These are phyloP conservation scores for Colletotrichum sp. DNA, from an alignment of 2,329 filamentous ascomycete species.

Conservation along the genomic window DNA sequence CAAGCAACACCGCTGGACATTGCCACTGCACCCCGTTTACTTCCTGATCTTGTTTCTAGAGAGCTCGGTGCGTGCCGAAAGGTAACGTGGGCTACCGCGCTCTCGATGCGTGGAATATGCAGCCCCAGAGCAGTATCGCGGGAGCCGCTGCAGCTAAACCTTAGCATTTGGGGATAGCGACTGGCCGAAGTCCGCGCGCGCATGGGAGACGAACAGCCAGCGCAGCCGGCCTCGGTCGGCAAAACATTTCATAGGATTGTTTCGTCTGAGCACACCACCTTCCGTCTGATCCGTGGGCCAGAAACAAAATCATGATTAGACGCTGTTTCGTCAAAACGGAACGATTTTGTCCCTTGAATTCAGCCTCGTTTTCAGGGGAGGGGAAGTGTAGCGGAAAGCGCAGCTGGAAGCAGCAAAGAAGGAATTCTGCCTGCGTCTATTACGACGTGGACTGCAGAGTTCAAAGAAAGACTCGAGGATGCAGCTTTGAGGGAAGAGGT, in stretches of 20 bases:
- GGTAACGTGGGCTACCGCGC: neutral
- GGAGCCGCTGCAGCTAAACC: neutral
- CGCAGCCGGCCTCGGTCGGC: neutral
- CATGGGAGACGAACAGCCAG: neutral
- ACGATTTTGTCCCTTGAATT: neutral
- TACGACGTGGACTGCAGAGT: neutral
- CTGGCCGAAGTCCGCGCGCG: neutral
- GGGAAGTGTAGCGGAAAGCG: neutral
- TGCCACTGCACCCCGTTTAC: neutral
- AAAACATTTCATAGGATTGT: neutral
- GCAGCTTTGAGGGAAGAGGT: neutral
- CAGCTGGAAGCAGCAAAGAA: neutral
- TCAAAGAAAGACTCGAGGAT: neutral
- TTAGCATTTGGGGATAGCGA: neutral
- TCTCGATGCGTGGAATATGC: neutral
- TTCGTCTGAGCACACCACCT: neutral
- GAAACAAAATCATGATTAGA: slow-evolving; percentile 1
- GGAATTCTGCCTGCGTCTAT: neutral
- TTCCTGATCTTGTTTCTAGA: neutral
- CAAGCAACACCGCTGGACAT: neutral
- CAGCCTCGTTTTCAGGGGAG: neutral
- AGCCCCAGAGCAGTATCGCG: neutral
- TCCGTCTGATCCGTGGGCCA: neutral
- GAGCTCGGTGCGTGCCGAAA: neutral
- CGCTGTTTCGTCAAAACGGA: neutral